phyloP scores from a whole-genome alignment of 2,329 filamentous ascomycete species.

The Xylariaceae sp. region DNA sequence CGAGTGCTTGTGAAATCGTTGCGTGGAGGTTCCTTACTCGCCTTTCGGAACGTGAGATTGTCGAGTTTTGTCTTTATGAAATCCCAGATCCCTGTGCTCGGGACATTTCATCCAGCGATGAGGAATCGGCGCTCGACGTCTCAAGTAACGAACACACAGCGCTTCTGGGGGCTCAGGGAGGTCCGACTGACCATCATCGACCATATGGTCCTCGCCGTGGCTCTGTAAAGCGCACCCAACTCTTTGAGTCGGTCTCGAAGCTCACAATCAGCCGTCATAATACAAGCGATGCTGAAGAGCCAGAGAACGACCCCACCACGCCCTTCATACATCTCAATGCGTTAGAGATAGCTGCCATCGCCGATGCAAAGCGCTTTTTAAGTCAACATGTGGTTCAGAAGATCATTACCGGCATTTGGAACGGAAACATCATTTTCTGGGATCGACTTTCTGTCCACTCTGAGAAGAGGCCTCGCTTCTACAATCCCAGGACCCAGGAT shows the following conservation, averaged over 20 bases:
- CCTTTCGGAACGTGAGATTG: conserved; percentile 67
- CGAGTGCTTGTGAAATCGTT: conserved; percentile 74
- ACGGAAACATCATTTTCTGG: conserved; percentile 73
- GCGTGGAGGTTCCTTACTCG: conserved; percentile 74
- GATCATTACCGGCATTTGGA: conserved; percentile 69
- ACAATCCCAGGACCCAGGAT: conserved; percentile 56
- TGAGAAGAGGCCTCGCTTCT: conserved; percentile 62
- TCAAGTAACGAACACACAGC: conserved; percentile 47
- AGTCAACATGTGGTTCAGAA: conserved; percentile 67
- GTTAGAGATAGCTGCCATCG: conserved; percentile 69
- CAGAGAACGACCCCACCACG: conserved; percentile 60
- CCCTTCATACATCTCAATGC: conserved; percentile 79
- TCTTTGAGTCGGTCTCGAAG: conserved; percentile 52
- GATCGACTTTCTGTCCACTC: conserved; percentile 60
- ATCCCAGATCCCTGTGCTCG: conserved; percentile 47
- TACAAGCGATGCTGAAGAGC: conserved; percentile 39
- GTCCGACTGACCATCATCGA: conserved; percentile 22
- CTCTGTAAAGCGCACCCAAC: conserved; percentile 44
- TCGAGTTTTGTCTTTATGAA: conserved; percentile 71
- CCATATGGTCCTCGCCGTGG: conserved; percentile 31
- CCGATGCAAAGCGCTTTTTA: conserved; percentile 68
- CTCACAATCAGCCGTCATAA: conserved; percentile 47
- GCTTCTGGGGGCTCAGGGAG: conserved; percentile 33
- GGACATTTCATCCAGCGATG: conserved; percentile 15
- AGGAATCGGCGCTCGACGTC: conserved; percentile 32